A percentile compares a stretch with the other conserved stretches of the same genome.
Conservation (phyloP, 1,284 basidiomycete species). For the Ganoderma meredithae region DNA sequence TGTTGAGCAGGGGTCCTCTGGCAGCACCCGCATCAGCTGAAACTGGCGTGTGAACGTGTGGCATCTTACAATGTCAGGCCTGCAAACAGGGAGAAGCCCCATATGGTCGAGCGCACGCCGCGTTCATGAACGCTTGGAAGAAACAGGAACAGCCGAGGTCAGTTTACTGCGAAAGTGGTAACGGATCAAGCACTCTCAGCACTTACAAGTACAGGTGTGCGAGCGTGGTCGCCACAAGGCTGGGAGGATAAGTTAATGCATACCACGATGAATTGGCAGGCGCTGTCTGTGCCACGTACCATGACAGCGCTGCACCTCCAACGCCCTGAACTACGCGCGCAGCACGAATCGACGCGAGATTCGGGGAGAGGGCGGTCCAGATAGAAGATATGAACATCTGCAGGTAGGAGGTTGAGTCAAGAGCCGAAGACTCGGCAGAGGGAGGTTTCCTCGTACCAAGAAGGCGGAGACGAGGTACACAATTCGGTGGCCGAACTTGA, state of each 20-base stretch:
- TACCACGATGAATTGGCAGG: too few relatives aligned
- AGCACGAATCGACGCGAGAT: conserved; percentile 48
- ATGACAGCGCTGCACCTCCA: conserved; percentile 28
- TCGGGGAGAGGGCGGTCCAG: conserved; percentile 52
- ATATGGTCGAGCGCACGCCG: conserved; percentile 49
- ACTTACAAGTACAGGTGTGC: conserved; percentile 52
- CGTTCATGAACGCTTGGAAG: conserved; percentile 49
- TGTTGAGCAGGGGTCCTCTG: conserved; percentile 48
- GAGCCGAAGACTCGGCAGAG: too few relatives aligned
- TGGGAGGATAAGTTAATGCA: too few relatives aligned
- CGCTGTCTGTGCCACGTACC: too few relatives aligned
- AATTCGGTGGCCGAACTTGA: conserved; percentile 53
- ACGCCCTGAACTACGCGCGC: conserved; percentile 54
- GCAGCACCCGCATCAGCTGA: too few relatives aligned
- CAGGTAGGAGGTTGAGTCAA: too few relatives aligned
- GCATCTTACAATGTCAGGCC: conserved; percentile 48
- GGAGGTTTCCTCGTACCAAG: conserved; percentile 39
- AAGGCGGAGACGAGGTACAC: conserved; percentile 51
- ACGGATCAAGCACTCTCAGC: background rate
- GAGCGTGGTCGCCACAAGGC: conserved; percentile 51
- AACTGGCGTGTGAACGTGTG: too few relatives aligned
- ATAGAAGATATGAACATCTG: conserved; percentile 55
- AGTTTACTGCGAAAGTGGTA: too few relatives aligned
- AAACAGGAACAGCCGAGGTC: too few relatives aligned
- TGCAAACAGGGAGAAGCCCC: conserved; percentile 51